A percentile compares a stretch with the other conserved stretches of the same genome.
phyloP scores from a whole-genome alignment of 1,284 basidiomycete species.

The Ustilago vetiveriae region DNA sequence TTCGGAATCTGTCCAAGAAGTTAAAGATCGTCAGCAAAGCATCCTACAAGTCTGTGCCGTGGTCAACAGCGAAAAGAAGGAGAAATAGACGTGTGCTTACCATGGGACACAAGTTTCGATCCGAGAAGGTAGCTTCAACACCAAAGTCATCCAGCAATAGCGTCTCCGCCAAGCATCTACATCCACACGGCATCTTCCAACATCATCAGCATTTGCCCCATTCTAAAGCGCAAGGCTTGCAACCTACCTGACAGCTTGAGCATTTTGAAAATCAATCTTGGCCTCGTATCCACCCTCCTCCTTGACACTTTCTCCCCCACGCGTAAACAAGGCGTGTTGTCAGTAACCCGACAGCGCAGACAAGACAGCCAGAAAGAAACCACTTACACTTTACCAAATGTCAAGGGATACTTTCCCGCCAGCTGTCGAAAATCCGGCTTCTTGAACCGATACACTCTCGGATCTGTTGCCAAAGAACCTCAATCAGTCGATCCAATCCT shows the following conservation, averaged over 20 bases:
- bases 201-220: background rate
- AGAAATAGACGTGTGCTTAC: slow-evolving; percentile 5
- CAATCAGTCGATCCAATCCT: too few relatives aligned
- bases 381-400: slow-evolving; percentile 27
- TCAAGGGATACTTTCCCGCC: slow-evolving; percentile 18
- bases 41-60: background rate
- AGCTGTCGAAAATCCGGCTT: slow-evolving; percentile 27
- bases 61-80: too few relatives aligned
- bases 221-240: background rate
- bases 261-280: slow-evolving; percentile 41
- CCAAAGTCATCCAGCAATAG: slow-evolving; percentile 36
- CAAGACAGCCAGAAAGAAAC: background rate
- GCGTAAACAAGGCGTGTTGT: background rate
- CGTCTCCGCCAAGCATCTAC: slow-evolving; percentile 30
- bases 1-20: slow-evolving; percentile 16
- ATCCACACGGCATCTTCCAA: background rate
- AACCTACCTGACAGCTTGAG: slow-evolving; percentile 24
- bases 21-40: background rate
- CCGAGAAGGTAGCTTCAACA: slow-evolving; percentile 14
- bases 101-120: slow-evolving; percentile 28
- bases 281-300: slow-evolving; percentile 40
- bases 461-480: slow-evolving; percentile 8
- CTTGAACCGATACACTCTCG: slow-evolving; percentile 11
- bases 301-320: slow-evolving; percentile 10
- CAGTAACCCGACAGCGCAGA: background rate